phyloP scores from a whole-genome alignment of 176 grass and related monocot genomes.

The Oropetium thomaeum region DNA sequence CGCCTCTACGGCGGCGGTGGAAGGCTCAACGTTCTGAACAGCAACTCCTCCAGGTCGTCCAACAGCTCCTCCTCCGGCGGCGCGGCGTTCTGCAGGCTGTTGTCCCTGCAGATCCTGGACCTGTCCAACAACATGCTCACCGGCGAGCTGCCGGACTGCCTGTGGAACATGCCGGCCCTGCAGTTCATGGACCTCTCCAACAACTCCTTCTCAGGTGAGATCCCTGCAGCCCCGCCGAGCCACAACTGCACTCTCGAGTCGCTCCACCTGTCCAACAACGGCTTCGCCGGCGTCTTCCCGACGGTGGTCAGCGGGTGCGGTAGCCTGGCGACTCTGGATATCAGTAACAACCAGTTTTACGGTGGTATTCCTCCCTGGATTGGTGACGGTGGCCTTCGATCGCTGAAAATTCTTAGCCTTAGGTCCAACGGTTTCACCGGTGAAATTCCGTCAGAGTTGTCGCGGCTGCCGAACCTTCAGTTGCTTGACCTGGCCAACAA shows the following conservation, averaged over 20 bases:
- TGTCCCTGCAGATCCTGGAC: conserved; percentile 49
- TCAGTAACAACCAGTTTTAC: conserved; percentile 49
- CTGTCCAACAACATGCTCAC: conserved; percentile 71
- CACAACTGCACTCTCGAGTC: conserved; percentile 47
- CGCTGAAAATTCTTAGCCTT: conserved; percentile 51
- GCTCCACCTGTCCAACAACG: conserved; percentile 56
- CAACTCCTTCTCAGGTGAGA: conserved; percentile 56
- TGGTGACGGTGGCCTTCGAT: conserved; percentile 11
- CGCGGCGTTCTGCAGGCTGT: conserved; percentile 49
- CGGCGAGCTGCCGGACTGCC: conserved; percentile 52
- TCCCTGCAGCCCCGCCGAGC: conserved; percentile 15
- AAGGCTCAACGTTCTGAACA: conserved; percentile 11
- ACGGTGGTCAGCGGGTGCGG: conserved; percentile 20
- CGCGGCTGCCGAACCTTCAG: conserved; percentile 46
- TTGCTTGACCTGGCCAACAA: conserved; percentile 61
- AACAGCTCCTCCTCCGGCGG: conserved; percentile 42
- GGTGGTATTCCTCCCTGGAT: conserved; percentile 65
- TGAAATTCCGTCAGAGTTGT: conserved; percentile 38
- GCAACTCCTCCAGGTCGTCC: conserved; percentile 24
- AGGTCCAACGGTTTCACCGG: conserved; percentile 53
- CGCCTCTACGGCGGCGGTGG: background rate
- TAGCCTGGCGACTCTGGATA: conserved; percentile 38
- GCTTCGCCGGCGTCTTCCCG: conserved; percentile 43
- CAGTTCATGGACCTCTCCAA: conserved; percentile 60
- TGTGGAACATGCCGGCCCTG: conserved; percentile 41